Evolutionary conservation across 306 rosid species (phyloP), one percentile per base, ranked within the genome.

Genomic region (Prunus davidiana): DNA sequence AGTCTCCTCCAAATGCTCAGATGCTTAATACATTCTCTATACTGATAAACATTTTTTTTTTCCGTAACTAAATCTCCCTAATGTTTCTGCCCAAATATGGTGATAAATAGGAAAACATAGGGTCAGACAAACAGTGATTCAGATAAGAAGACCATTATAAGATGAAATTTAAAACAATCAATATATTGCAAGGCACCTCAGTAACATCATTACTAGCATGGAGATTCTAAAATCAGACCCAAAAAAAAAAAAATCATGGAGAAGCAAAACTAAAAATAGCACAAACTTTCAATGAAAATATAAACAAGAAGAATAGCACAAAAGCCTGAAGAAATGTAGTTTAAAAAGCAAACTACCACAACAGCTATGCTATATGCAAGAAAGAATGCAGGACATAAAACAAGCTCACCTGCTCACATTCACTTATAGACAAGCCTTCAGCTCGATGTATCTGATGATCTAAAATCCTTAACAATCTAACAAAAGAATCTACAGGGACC

Each of bases 381-480:
- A 74, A 78, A 68, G 16, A 57, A 46, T 43, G 47, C 67, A 32
- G 45, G 45, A 18, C 32, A 16, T 10, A 58, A 30, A 70, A 66
- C 56, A 74, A 79, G 80, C 98, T 86, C 84, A 96, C 99, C 80
- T 84, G 89, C 71, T 94, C 97, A 65, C 83, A 91, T 71, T 91
- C 97, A 82, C 81, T 93, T 58, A 92, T 86, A 19, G 97, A 87
- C 86, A 96, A 86, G 83, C 99, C 99, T 85, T 96, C 99, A 63
- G 98, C 93, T 81, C 93, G 84, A 81, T 96, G 99, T 82, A 96
- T 91, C 76, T 92, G 99, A 91, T 92, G 90, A 86, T 96, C 97
- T 76, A 96, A 85, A 82, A 91, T 91, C 81, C 85, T 92, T 79
- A 96, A 82, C 71, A 96, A 67, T 82, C 96, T 96, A 74, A 88